Percentiles rank a stretch among this genome's conserved stretches.
These are phyloP conservation scores for Neurospora tetraspora DNA, from an alignment of 495 filamentous ascomycete genomes.

Conservation along the genomic window DNA sequence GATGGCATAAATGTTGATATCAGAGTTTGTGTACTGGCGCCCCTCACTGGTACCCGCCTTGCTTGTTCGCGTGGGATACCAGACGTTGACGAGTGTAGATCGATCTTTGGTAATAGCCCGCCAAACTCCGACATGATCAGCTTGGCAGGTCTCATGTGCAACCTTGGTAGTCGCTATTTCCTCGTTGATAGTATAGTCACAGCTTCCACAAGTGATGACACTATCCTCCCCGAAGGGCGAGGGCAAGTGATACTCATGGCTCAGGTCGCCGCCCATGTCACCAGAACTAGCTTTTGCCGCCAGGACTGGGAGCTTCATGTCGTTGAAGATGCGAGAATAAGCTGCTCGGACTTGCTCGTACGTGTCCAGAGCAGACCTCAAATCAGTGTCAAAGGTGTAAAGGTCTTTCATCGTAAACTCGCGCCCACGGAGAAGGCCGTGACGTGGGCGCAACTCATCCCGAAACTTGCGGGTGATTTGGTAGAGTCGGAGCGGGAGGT, in stretches of 20 bases:
- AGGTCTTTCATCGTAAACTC: conserved; percentile 99
- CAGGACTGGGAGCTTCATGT: conserved; percentile 74
- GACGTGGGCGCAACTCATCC: conserved; percentile 79
- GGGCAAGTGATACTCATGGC: conserved; percentile 88
- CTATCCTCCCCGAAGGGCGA: conserved; percentile 78
- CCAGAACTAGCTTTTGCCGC: conserved; percentile 86
- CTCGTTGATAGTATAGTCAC: conserved; percentile 74
- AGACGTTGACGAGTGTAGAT: conserved; percentile 53
- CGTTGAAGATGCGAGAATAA: conserved; percentile 67
- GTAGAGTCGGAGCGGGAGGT: conserved; percentile 78
- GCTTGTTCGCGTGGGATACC: conserved; percentile 41
- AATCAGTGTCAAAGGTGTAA: conserved; percentile 80
- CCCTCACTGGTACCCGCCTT: not conserved
- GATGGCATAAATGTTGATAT: conserved; percentile 62
- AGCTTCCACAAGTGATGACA: conserved; percentile 63
- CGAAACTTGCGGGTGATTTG: conserved; percentile 92
- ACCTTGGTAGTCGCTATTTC: conserved; percentile 43
- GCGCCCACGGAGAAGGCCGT: conserved; percentile 79
- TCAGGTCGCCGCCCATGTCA: conserved; percentile 86
- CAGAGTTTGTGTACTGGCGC: conserved; percentile 23
- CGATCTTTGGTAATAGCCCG: conserved; percentile 61
- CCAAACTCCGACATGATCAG: conserved; percentile 36
- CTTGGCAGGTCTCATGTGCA: not conserved
- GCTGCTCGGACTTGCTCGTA: conserved; percentile 61
- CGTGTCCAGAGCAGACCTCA: conserved; percentile 57